A percentile compares a stretch with the other conserved stretches of the same genome.
These are phyloP conservation scores for Onygenales sp. DNA, from an alignment of 2,329 filamentous ascomycete genomes.

Conservation along the genomic window DNA sequence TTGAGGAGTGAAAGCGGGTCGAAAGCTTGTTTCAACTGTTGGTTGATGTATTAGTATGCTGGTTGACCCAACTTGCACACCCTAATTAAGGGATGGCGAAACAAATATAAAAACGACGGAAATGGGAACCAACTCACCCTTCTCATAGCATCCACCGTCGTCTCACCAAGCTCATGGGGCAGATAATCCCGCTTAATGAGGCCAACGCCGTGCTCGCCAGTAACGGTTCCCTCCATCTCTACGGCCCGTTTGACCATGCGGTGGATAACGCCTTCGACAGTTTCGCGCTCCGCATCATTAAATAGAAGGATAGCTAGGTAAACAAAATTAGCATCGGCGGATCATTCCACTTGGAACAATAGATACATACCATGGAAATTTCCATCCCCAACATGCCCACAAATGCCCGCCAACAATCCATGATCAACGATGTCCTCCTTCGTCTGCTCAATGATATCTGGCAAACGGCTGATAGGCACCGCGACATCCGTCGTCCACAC, in stretches of 20 bases:
- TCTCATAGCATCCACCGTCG: constrained; percentile 56
- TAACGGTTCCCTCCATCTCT: constrained; percentile 62
- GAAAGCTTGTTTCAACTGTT: constrained; percentile 52
- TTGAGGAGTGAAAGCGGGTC: constrained; percentile 58
- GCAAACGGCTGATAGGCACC: constrained; percentile 61
- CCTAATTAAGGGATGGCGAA: background rate
- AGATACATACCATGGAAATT: constrained; percentile 54
- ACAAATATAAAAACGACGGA: constrained; percentile 1
- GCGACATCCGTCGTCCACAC: constrained; percentile 78
- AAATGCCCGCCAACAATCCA: constrained; percentile 55
- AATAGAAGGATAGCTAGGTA: constrained; percentile 51
- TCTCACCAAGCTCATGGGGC: constrained; percentile 51
- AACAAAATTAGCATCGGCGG: constrained; percentile 3
- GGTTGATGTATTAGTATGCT: constrained; percentile 7
- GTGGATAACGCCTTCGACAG: constrained; percentile 52
- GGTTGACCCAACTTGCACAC: constrained; percentile 4
- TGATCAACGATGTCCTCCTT: constrained; percentile 55
- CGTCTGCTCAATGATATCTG: constrained; percentile 63
- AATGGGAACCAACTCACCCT: constrained; percentile 35
- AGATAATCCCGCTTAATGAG: constrained; percentile 60
- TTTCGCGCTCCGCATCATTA: constrained; percentile 46
- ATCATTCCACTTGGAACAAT: background rate
- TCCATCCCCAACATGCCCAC: constrained; percentile 65
- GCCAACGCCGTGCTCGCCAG: constrained; percentile 63
- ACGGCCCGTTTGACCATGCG: constrained; percentile 61